phyloP scores from a whole-genome alignment of 805 yeast genomes.

The Alloascoidea hylecoeti region DNA sequence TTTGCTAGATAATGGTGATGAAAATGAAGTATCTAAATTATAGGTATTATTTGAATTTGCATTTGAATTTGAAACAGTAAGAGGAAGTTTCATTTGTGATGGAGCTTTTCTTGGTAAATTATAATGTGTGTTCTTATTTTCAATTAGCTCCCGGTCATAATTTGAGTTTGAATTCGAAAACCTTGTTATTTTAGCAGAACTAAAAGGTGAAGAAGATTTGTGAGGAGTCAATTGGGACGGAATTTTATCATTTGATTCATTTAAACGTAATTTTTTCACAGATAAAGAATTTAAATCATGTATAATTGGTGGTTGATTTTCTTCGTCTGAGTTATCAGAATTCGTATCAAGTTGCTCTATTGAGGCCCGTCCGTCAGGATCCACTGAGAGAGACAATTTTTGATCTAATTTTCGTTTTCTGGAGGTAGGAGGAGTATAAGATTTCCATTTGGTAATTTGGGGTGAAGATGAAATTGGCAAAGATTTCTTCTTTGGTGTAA shows the following conservation, averaged over 20 bases:
- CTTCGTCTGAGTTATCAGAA: neutral
- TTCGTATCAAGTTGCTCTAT: neutral
- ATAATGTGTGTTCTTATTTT: no score
- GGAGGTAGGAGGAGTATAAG: neutral
- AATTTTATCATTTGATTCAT: neutral
- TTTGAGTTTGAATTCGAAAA: conserved; percentile 1
- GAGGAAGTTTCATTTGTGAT: no score
- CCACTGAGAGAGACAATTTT: neutral
- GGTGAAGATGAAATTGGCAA: no score
- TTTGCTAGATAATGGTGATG: no score
- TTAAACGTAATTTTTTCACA: neutral
- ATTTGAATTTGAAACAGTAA: no score
- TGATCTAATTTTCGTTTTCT: neutral
- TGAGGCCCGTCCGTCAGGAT: neutral
- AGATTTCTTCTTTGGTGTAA: neutral
- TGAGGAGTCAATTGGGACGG: no score
- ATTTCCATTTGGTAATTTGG: no score
- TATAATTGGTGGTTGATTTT: neutral
- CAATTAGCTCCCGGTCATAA: neutral
- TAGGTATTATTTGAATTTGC: neutral
- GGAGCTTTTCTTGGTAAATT: no score
- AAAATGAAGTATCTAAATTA: neutral
- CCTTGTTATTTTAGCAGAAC: neutral
- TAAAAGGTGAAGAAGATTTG: neutral
- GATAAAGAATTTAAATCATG: neutral